Evolutionary conservation across 2,329 filamentous ascomycete species (phyloP).

Genomic region (Arthrobotrys iridis): DNA sequence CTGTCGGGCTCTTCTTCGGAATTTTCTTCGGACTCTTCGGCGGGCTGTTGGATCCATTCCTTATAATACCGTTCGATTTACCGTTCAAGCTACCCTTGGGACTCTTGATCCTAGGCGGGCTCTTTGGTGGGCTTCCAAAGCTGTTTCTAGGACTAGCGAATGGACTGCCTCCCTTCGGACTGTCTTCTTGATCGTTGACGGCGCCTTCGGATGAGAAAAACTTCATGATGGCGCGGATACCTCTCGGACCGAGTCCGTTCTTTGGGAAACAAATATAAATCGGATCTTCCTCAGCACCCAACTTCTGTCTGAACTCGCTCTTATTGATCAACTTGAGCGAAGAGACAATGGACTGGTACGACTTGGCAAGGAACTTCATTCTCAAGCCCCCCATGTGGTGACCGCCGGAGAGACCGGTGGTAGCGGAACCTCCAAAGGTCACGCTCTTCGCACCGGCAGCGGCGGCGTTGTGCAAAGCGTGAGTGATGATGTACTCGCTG

Average conservation of each 20-base stretch:
- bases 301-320: slow-evolving; percentile 88
- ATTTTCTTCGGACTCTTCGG: slow-evolving; percentile 35
- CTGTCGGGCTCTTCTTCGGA: slow-evolving; percentile 29
- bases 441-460: slow-evolving; percentile 72
- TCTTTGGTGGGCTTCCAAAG: slow-evolving; percentile 47
- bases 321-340: slow-evolving; percentile 85
- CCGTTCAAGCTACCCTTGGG: slow-evolving; percentile 37
- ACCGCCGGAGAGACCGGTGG: slow-evolving; percentile 76
- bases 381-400: slow-evolving; percentile 83
- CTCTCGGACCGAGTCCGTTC: slow-evolving; percentile 81
- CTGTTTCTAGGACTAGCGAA: slow-evolving; percentile 48
- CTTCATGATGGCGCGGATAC: slow-evolving; percentile 84
- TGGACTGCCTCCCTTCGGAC: slow-evolving; percentile 27
- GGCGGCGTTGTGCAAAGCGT: slow-evolving; percentile 72
- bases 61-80: slow-evolving; percentile 21
- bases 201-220: slow-evolving; percentile 65
- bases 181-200: slow-evolving; percentile 36
- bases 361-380: slow-evolving; percentile 81
- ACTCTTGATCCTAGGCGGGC: slow-evolving; percentile 49
- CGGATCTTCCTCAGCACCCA: slow-evolving; percentile 83
- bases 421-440: slow-evolving; percentile 88
- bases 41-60: slow-evolving; percentile 24
- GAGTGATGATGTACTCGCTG: slow-evolving; percentile 83
- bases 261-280: slow-evolving; percentile 91
- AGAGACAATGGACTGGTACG: slow-evolving; percentile 82